Evolutionary conservation across 768 basidiomycete genomes (phyloP).

Genomic region (Leucosporidium scottii): DNA sequence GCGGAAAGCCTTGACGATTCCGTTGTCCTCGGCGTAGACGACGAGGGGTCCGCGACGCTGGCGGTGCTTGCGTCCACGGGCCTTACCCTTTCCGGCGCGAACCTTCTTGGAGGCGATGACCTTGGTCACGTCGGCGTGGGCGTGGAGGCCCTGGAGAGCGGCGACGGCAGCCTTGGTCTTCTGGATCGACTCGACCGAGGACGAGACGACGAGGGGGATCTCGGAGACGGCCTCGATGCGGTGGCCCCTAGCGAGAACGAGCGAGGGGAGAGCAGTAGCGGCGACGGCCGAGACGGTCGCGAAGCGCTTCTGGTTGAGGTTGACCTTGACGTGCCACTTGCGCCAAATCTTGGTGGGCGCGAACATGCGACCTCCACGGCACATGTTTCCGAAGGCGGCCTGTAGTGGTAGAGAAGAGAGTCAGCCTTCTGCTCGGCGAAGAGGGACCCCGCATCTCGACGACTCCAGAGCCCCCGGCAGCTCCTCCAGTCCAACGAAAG

Average conservation of each 20-base stretch:
- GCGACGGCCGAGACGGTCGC: constrained; percentile 96
- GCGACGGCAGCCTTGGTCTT: constrained; percentile 97
- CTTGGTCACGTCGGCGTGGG: constrained; percentile 88
- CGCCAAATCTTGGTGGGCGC: constrained; percentile 99
- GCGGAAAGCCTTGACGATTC: constrained; percentile 96
- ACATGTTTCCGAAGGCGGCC: constrained; percentile 99
- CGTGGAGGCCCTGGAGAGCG: constrained; percentile 80
- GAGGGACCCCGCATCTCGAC: not conserved
- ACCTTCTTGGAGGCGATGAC: constrained; percentile 95
- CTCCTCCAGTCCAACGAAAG: not conserved
- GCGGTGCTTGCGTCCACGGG: constrained; percentile 92
- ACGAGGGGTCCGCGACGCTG: constrained; percentile 95
- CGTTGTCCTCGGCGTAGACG: constrained; percentile 94
- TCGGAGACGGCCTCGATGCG: constrained; percentile 95
- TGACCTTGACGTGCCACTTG: constrained; percentile 99
- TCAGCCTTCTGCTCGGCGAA: not conserved
- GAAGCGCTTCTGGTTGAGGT: constrained; percentile 98
- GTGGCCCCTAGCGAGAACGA: constrained; percentile 98
- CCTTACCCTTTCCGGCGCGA: constrained; percentile 93
- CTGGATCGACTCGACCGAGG: constrained; percentile 71
- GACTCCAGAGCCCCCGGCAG: not conserved
- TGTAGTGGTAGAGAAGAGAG: constrained; percentile 38
- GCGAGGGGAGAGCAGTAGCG: constrained; percentile 92
- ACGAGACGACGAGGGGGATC: constrained; percentile 83
- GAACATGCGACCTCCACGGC: constrained; percentile 99